A percentile compares a stretch with the other conserved stretches of the same genome.
These are phyloP conservation scores for Penicillium lividum DNA, from an alignment of 495 filamentous ascomycete genomes.

Conservation along the genomic window DNA sequence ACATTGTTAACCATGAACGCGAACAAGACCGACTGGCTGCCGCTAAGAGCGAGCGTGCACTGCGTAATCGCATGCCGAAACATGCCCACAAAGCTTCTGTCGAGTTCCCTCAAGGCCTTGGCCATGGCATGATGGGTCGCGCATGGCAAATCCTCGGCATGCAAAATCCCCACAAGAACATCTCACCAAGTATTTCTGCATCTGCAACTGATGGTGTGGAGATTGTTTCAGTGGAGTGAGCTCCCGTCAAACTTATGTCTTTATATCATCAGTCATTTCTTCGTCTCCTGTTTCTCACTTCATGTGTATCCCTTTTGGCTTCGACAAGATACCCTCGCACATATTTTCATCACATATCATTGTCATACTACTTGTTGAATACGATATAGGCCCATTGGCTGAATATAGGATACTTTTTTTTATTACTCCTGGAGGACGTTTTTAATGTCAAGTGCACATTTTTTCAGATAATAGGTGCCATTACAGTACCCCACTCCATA, in stretches of 20 bases:
- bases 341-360: conserved; percentile 2
- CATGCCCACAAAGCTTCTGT: conserved; percentile 36
- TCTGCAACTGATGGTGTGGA: conserved; percentile 22
- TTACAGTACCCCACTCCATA: too few species aligned
- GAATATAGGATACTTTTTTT: neutral
- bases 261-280: neutral
- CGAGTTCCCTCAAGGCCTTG: conserved; percentile 37
- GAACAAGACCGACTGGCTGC: conserved; percentile 44
- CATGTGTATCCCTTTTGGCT: conserved; percentile 13
- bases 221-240: conserved; percentile 27
- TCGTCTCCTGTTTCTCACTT: conserved; percentile 8
- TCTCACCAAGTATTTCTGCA: conserved; percentile 9
- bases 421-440: too few species aligned
- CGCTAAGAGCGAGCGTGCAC: conserved; percentile 37
- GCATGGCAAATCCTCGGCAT: conserved; percentile 50
- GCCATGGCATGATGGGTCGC: conserved; percentile 48
- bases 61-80: conserved; percentile 27
- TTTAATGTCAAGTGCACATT: too few species aligned
- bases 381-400: neutral
- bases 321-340: conserved; percentile 22
- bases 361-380: neutral
- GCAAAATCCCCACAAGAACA: conserved; percentile 36
- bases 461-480: too few species aligned
- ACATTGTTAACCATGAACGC: conserved; percentile 49
- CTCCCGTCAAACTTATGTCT: neutral